Base-by-base conservation (phyloP, 2,329 filamentous ascomycete genomes). In the Fusarium liriodendri region DNA sequence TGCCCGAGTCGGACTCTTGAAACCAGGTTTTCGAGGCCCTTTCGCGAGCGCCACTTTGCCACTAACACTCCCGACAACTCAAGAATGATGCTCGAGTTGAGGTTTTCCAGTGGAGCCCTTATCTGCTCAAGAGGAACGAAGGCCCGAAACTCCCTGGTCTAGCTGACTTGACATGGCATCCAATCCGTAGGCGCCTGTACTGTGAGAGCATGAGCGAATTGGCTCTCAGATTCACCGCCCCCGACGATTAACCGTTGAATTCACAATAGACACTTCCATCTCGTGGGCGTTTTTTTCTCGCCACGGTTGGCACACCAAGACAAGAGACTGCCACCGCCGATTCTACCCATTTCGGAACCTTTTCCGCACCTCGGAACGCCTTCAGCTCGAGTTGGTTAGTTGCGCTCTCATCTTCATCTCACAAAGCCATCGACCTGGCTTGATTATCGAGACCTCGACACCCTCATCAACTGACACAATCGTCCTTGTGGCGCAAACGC, bases 191-290 rank as follows among this genome's bases (percentile, higher is more conserved):
- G 62, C 63, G 38, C 33, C 42, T 47, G 33, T 18, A 20, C 42
- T 47, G 33, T 22, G 29, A 25, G 32, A 14, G 14, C 27, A 25
- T 35, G 16, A 20, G 42, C 33, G 45, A 40, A 20, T 37, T 45
- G 22, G 33, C 42, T 40, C 67, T 40, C 42, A 74, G 52, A 35
- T 62, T 42, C 47, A 33, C 37, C 27, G 47, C 35, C 50, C 38
- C 72, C 72, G 72, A 67, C n/a, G 72, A 67, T 75, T 75, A 74
- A 54, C 72, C 72, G 66, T 62, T 11, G 20, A 69, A 63, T 66
- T 66, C 55, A 8, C 18, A 16, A 37, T n/a, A 25, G 62, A 29
- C 27, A 25, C 29, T 40, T 58, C 25, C 35, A 27, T 37, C 16
- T 35, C 64, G 33, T 35, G 27, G 35, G 32, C 60, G 33, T 38